Conservation (phyloP, 306 rosid species). For the Vicia faba region DNA sequence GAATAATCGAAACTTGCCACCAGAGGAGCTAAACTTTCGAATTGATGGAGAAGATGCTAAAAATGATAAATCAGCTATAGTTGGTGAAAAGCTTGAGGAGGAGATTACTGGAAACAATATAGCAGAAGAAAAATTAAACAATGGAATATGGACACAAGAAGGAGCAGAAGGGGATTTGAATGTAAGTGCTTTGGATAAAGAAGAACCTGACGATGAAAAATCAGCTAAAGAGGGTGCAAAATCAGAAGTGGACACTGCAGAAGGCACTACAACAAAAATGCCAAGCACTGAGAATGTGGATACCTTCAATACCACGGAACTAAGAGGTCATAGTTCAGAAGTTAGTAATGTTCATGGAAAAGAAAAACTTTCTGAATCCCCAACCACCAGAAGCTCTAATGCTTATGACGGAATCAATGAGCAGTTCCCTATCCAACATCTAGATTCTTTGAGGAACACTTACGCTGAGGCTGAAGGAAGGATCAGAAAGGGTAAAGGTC, state of each 20-base stretch:
- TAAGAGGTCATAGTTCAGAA: constrained; percentile 47
- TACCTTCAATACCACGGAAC: constrained; percentile 37
- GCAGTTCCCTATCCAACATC: background rate
- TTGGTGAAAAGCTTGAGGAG: constrained; percentile 16
- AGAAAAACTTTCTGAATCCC: constrained; percentile 46
- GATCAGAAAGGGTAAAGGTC: constrained; percentile 46
- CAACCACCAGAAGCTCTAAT: constrained; percentile 44
- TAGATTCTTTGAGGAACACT: constrained; percentile 31
- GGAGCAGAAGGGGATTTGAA: constrained; percentile 27
- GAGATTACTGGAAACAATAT: constrained; percentile 25
- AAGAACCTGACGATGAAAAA: constrained; percentile 36
- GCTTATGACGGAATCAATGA: constrained; percentile 61
- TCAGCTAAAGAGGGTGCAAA: constrained; percentile 34
- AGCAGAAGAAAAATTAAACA: constrained; percentile 31
- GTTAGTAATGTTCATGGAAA: constrained; percentile 39
- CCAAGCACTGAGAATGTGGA: constrained; percentile 39
- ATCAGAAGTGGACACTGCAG: constrained; percentile 39
- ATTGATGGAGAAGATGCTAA: constrained; percentile 10
- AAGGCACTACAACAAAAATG: constrained; percentile 46
- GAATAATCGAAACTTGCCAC: constrained; percentile 8
- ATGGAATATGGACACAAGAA: constrained; percentile 16
- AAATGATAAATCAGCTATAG: background rate
- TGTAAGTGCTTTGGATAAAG: background rate
- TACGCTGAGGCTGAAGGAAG: constrained; percentile 47
- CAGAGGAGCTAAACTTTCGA: constrained; percentile 15